Base-by-base conservation (phyloP, 306 rosid genomes). In the Pyrus betulifolia region DNA sequence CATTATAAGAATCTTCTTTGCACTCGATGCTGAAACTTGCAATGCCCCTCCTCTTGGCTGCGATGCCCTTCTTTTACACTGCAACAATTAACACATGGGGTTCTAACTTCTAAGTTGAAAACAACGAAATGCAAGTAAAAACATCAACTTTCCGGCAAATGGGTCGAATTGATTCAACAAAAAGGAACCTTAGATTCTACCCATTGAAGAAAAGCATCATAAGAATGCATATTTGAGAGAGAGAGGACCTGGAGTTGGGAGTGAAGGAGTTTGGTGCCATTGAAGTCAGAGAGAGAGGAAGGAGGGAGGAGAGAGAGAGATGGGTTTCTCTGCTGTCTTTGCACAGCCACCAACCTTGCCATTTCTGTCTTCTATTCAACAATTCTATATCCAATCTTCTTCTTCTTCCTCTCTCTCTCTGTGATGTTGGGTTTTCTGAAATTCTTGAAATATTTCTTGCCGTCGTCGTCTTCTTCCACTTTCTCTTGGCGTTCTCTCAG, bases 1-100 rank as follows among this genome's bases (percentile, higher is more conserved):
- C 97, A 95, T 95, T 69, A 95, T 82, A 33, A 95, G 97, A 72
- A 95, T 88, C 86, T 95, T 95, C 87, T 92, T 95, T 77, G 85
- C 51, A 83, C 87, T 87, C 72, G 93, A 87, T 59, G 97, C 99
- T 61, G 91, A 79, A 70, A 95, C 92, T 46, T 62, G 77, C 38
- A 89, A 80, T 4, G 55, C 21, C 21, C 90, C 90, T 65, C 86
- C 92, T 78, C 86, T 89, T 62, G 95, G 87, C 74, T 85, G 87
- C 77, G 86, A 81, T 67, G 38, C 59, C 87, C 81, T 90, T 81
- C 87, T 91, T 81, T 88, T 92, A 22, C 80, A 85, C 96, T 94
- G 86, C 78, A 80, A 74, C 42, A 23, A 27, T 1, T 13, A 25
- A 45, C n/a, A 81, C 3, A 52, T 38, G 68, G 31, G 61, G 61